These are phyloP conservation scores for Eucommia ulmoides DNA, from an alignment of 257 asterid species.

Conservation along the genomic window DNA sequence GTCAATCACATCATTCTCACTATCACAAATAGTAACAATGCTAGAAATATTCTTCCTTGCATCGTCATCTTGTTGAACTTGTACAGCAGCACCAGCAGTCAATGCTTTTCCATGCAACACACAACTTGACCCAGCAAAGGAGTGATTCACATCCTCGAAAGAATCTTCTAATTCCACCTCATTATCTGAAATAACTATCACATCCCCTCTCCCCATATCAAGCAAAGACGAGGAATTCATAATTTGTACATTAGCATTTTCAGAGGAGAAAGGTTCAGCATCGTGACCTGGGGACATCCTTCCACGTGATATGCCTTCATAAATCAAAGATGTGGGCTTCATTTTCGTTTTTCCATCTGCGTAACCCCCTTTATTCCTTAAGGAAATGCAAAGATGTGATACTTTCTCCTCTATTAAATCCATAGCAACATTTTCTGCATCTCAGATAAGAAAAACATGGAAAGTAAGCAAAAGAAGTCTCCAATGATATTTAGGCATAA, in stretches of 20 bases:
- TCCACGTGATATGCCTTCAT: conserved; percentile 18
- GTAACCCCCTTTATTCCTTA: conserved; percentile 28
- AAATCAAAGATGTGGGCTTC: conserved; percentile 18
- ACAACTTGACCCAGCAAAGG: conserved; percentile 20
- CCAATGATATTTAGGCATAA: conserved; percentile 6
- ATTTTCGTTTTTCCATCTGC: conserved; percentile 13
- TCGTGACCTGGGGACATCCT: conserved; percentile 19
- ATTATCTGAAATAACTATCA: conserved; percentile 54
- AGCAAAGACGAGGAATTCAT: conserved; percentile 19
- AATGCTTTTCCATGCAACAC: conserved; percentile 17
- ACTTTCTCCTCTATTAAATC: conserved; percentile 54
- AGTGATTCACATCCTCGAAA: conserved; percentile 15
- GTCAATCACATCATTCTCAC: conserved; percentile 12
- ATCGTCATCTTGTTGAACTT: conserved; percentile 16
- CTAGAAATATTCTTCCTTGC: conserved; percentile 19
- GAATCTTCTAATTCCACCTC: conserved; percentile 45
- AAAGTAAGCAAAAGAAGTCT: conserved; percentile 3
- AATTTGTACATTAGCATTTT: conserved; percentile 20
- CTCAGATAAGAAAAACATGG: conserved; percentile 12
- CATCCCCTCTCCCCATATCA: conserved; percentile 22
- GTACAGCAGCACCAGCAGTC: conserved; percentile 20
- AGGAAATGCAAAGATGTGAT: conserved; percentile 54
- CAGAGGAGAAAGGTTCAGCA: conserved; percentile 16
- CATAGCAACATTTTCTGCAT: conserved; percentile 52
- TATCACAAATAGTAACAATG: no score